These are phyloP conservation scores for Cyanodermella asteris DNA, from an alignment of 2,329 filamentous ascomycete genomes.

Conservation along the genomic window DNA sequence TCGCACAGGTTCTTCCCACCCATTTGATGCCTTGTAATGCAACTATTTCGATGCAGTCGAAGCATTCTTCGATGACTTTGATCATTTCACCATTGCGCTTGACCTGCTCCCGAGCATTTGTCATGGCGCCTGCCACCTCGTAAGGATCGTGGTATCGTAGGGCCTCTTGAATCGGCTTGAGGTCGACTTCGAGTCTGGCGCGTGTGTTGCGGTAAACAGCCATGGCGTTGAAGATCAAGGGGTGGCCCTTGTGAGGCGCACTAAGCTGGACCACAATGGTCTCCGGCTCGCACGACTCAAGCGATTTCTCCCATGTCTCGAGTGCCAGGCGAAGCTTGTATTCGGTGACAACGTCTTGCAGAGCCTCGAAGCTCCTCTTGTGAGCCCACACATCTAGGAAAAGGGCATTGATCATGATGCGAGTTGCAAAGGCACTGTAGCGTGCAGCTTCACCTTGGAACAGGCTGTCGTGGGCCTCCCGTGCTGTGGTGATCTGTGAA, in stretches of 20 bases:
- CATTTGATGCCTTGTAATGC: slow-evolving; percentile 87
- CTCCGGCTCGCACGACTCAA: slow-evolving; percentile 84
- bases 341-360: slow-evolving; percentile 93
- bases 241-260: slow-evolving; percentile 87
- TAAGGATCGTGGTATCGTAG: slow-evolving; percentile 93
- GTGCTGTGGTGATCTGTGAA: slow-evolving; percentile 62
- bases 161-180: slow-evolving; percentile 90
- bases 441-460: slow-evolving; percentile 80
- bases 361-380: slow-evolving; percentile 89
- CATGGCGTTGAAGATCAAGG: slow-evolving; percentile 93
- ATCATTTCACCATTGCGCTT: slow-evolving; percentile 94
- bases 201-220: slow-evolving; percentile 90
- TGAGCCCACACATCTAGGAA: slow-evolving; percentile 99
- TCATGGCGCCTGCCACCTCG: slow-evolving; percentile 93
- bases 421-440: slow-evolving; percentile 91
- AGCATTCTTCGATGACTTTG: slow-evolving; percentile 94
- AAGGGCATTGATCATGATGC: slow-evolving; percentile 95
- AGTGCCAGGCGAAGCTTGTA: slow-evolving; percentile 90
- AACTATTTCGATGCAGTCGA: slow-evolving; percentile 90
- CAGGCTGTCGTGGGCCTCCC: slow-evolving; percentile 81
- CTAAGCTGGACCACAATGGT: slow-evolving; percentile 71
- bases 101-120: slow-evolving; percentile 75
- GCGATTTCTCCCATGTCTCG: slow-evolving; percentile 96
- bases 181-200: slow-evolving; percentile 75
- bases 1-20: slow-evolving; percentile 93